These are phyloP conservation scores for Aphanomyces invadans DNA, from an alignment of 352 stramenopile species.

Conservation along the genomic window DNA sequence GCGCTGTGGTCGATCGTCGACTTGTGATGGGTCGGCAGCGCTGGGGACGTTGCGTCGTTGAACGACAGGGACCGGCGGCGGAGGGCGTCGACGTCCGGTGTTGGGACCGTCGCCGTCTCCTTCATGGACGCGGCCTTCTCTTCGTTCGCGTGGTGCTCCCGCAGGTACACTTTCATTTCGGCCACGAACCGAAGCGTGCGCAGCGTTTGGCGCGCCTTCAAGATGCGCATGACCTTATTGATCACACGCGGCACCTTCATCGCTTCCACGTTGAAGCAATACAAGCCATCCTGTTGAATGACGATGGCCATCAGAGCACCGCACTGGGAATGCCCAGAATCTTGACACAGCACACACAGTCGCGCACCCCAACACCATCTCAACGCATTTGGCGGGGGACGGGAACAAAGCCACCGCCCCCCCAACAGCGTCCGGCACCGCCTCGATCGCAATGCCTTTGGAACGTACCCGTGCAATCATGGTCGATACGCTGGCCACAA, in stretches of 20 bases:
- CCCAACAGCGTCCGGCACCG: too few relatives aligned
- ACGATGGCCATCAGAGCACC: too few relatives aligned
- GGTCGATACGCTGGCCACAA: constrained; percentile 52
- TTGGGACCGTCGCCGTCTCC: not conserved
- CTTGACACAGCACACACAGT: too few relatives aligned
- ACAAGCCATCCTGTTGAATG: constrained; percentile 36
- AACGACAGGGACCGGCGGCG: not conserved
- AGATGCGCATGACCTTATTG: constrained; percentile 49
- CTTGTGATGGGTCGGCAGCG: not conserved
- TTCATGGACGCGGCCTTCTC: not conserved
- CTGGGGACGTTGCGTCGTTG: not conserved
- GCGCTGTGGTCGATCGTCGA: not conserved
- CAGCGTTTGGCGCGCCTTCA: constrained; percentile 60
- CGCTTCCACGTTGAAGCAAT: constrained; percentile 68
- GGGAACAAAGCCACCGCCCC: too few relatives aligned
- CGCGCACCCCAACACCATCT: too few relatives aligned
- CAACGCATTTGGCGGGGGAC: too few relatives aligned
- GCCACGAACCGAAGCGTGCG: constrained; percentile 63
- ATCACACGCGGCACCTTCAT: constrained; percentile 63
- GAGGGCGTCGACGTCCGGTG: not conserved
- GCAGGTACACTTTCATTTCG: constrained; percentile 74
- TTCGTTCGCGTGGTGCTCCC: constrained; percentile 28
- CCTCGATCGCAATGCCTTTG: too few relatives aligned
- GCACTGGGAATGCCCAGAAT: too few relatives aligned
- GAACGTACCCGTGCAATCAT: constrained; percentile 38